Evolutionary conservation across 1,284 basidiomycete genomes (phyloP), one percentile per base, ranked within the genome.

Genomic region (Porphyrellus sp.): DNA sequence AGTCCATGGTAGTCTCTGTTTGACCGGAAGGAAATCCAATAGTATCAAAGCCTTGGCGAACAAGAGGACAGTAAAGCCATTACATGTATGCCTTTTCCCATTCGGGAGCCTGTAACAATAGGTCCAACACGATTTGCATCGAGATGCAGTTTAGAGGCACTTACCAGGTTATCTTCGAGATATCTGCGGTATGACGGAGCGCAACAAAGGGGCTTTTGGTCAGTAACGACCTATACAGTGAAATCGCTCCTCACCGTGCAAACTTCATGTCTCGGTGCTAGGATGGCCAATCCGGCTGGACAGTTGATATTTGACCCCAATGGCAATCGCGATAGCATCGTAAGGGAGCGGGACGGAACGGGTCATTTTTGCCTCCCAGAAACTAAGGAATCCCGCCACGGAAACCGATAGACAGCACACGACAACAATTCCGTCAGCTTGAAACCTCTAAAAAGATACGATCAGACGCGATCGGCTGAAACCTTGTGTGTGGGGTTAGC

Each of bases 21-120:
- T 12, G 28, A 33, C 16, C 31, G 8, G 31, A 45, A 49, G 21
- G 1, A 40, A 11, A 52, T 50, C 44, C 40, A 20, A 46, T 25
- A 25, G 18, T 16, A 34, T 31, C 30, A 41, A 24, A 24, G 13
- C n/a, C 20, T 3, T n/a, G 31, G 13, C 12, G 18, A 47, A 41
- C 16, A 40, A 31, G 39, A 47, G 40, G 23, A 45, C 1, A 34
- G 21, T 25, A 18, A 40, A 53, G 27, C 40, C 64, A 78, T 54
- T 59, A 89, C 89, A 91, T 88, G 67, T 91, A 91, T 15, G 86
- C 88, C 57, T 77, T 83, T 64, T 89, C 86, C 89, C 89, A 91
- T 71, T 91, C 89, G 1, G 87, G 83, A 31, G 79, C 82, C 88
- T 91, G 54, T 15, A 23, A 43, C 46, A 52, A 21, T 21, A 12